Evolutionary conservation across 768 basidiomycete genomes (phyloP).

Genomic region (Collybia mongolica): DNA sequence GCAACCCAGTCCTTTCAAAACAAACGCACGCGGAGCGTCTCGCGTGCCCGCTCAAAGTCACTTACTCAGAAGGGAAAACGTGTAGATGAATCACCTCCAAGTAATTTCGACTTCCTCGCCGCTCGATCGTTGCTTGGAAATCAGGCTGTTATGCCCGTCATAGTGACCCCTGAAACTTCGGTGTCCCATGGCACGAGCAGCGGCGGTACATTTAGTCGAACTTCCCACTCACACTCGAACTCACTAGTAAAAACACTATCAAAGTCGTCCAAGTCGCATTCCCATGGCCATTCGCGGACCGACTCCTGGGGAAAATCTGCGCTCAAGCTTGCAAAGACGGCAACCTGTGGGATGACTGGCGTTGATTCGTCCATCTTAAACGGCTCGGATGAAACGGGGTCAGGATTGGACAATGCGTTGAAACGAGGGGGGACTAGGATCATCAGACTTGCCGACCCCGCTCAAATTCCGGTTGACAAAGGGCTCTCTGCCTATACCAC

Average conservation of each 20-base stretch:
- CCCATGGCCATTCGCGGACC: slow-evolving; percentile 37
- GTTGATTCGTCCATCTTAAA: slow-evolving; percentile 10
- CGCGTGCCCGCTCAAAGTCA: slow-evolving; percentile 63
- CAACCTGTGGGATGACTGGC: slow-evolving; percentile 22
- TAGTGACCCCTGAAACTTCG: slow-evolving; percentile 17
- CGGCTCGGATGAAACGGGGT: slow-evolving; percentile 14
- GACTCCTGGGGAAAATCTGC: slow-evolving; percentile 45
- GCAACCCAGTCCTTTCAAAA: slow-evolving; percentile 67
- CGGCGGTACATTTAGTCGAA: slow-evolving; percentile 10
- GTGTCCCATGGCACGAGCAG: slow-evolving; percentile 18
- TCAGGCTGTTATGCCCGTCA: slow-evolving; percentile 52
- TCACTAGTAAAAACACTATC: slow-evolving; percentile 33
- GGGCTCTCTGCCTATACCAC: slow-evolving; percentile 7
- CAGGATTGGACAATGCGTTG: slow-evolving; percentile 38
- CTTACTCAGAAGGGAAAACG: slow-evolving; percentile 35
- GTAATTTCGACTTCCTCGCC: slow-evolving; percentile 59
- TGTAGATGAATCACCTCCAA: slow-evolving; percentile 24
- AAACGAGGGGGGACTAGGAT: slow-evolving; percentile 37
- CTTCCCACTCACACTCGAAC: slow-evolving; percentile 34
- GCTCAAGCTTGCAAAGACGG: slow-evolving; percentile 36
- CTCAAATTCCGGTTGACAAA: slow-evolving; percentile 27
- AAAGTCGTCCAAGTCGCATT: slow-evolving; percentile 34
- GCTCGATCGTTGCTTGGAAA: slow-evolving; percentile 66
- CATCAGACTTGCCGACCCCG: slow-evolving; percentile 43
- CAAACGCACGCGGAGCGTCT: slow-evolving; percentile 57